Base-by-base conservation (phyloP, 2,329 filamentous ascomycete species). In the Fonsecaea multimorphosa region DNA sequence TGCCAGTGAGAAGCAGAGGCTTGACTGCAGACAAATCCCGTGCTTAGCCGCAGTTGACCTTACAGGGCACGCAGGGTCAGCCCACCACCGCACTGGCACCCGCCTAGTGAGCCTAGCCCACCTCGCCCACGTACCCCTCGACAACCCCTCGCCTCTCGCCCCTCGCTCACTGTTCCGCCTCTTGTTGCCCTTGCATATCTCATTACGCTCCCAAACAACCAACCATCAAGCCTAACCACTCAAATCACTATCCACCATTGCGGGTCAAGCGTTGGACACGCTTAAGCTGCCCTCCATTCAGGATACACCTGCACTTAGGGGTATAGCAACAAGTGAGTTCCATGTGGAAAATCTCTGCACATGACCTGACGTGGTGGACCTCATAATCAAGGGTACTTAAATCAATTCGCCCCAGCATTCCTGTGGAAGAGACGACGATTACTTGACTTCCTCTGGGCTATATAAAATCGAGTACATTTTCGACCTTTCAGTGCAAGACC, bases 231-330 rank as follows among this genome's bases (percentile, higher is more conserved):
- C 66, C 29, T 16, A 58, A 19, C 52, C 57, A 58, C 36, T 58
- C 56, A 31, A 22, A 36, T 36, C 46, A 34, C 19, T 16, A 22
- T 24, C 44, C 46, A 24, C 34, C 58, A 60, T 53, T 60, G 40
- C 46, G 44, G 58, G 58, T 44, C n/a, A 36, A 46, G 27, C 19
- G 3, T 31, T 44, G 19, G 46, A 34, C 31, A 61, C 67, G 71
- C 58, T 68, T 72, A 68, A 61, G 52, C 65, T 63, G 68, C 71
- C 70, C 70, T 63, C 71, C 71, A 24, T 71, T 72, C 70, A 67
- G 65, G 71, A 70, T 72, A 68, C 57, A 71, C 68, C 64, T 71
- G 65, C 69, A 68, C 64, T 70, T 71, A 71, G 64, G 58, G 68
- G 69, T 22, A 65, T 70, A 70, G 66, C 64, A 66, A 60, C 34